A percentile compares a stretch with the other conserved stretches of the same genome.
These are phyloP conservation scores for Chenopodium suecicum DNA, from an alignment of 148 eudicot genomes.

Conservation along the genomic window DNA sequence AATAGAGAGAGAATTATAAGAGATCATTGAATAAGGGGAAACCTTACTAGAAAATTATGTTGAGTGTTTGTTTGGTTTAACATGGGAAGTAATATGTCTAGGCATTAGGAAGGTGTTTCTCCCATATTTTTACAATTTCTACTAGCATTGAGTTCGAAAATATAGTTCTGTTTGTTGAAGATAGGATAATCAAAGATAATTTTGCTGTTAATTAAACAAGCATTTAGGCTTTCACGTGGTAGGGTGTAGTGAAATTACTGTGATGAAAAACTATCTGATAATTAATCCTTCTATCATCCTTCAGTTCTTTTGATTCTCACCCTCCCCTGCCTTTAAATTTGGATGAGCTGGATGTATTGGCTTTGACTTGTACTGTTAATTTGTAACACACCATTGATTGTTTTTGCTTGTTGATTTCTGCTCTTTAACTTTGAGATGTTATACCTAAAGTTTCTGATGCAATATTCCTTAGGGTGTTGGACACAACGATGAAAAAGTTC, in stretches of 20 bases:
- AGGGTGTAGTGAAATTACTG: too few relatives aligned
- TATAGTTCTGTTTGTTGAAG: not conserved
- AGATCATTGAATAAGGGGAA: not conserved
- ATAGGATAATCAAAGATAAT: too few relatives aligned
- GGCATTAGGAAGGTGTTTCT: too few relatives aligned
- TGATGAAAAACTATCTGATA: too few relatives aligned
- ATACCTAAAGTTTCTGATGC: constrained; percentile 3
- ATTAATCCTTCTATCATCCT: not conserved
- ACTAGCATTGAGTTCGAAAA: not conserved
- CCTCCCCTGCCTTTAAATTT: not conserved
- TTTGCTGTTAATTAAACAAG: too few relatives aligned
- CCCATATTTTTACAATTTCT: too few relatives aligned
- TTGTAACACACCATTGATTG: not conserved
- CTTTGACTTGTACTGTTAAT: not conserved
- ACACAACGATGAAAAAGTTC: constrained; percentile 92
- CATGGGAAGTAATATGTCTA: too few relatives aligned
- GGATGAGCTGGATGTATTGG: not conserved
- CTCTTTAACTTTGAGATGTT: not conserved
- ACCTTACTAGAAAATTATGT: not conserved
- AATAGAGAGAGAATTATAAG: not conserved
- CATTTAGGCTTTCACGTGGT: too few relatives aligned
- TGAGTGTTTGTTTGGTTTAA: too few relatives aligned
- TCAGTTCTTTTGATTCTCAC: not conserved
- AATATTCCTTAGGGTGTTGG: constrained; percentile 74
- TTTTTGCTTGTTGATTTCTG: not conserved